phyloP scores from a whole-genome alignment of 2,329 filamentous ascomycete species.

The Pezicula rhizophila region DNA sequence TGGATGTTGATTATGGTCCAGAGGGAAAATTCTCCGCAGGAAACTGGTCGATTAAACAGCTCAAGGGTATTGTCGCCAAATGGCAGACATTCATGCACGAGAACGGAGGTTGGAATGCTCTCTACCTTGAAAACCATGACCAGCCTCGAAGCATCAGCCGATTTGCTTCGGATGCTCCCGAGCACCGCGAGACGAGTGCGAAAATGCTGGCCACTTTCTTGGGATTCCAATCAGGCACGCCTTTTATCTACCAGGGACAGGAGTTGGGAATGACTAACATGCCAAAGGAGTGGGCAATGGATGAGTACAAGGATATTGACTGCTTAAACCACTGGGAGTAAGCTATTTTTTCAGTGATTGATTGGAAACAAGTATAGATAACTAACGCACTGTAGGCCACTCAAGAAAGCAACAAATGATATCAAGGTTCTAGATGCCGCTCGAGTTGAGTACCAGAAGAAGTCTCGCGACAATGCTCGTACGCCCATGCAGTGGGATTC shows the following conservation, averaged over 20 bases:
- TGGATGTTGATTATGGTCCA: slow-evolving; percentile 43
- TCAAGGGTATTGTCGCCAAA: slow-evolving; percentile 41
- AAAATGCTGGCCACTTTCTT: slow-evolving; percentile 50
- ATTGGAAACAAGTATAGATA: slow-evolving; percentile 17
- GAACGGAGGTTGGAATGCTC: slow-evolving; percentile 50
- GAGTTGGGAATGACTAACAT: slow-evolving; percentile 55
- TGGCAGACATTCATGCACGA: slow-evolving; percentile 46
- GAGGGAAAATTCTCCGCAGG: slow-evolving; percentile 39
- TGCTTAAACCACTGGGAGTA: slow-evolving; percentile 43
- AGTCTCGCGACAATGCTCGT: slow-evolving; percentile 63
- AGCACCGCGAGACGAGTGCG: slow-evolving; percentile 35
- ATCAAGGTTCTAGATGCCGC: slow-evolving; percentile 32
- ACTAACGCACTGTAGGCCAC: slow-evolving; percentile 20
- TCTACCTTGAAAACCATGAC: slow-evolving; percentile 54
- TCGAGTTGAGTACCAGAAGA: slow-evolving; percentile 46
- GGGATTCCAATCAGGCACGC: slow-evolving; percentile 44
- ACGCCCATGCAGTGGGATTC: slow-evolving; percentile 67
- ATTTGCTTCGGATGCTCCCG: slow-evolving; percentile 36
- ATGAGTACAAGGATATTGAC: slow-evolving; percentile 65
- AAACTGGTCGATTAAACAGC: slow-evolving; percentile 28
- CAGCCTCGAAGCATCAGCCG: slow-evolving; percentile 45
- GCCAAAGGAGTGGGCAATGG: slow-evolving; percentile 50
- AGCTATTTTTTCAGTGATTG: neutral
- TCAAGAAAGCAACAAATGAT: slow-evolving; percentile 28
- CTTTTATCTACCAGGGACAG: slow-evolving; percentile 56